These are phyloP conservation scores for Malus hybrid DNA, from an alignment of 331 rosid genomes.

Conservation along the genomic window DNA sequence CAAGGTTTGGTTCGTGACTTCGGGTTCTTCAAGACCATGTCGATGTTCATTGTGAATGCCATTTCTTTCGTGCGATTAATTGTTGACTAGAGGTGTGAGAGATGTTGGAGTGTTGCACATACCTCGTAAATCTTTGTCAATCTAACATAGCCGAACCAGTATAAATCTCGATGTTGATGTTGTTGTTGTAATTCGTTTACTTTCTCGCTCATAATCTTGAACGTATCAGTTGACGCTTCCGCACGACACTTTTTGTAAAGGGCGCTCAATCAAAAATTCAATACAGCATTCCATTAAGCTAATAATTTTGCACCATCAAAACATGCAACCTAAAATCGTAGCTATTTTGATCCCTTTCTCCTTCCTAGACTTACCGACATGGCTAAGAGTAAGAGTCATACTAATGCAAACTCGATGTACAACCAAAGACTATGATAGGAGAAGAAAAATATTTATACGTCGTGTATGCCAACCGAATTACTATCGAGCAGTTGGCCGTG, in stretches of 20 bases:
- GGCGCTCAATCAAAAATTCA: neutral
- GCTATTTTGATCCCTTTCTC: neutral
- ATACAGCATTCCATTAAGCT: neutral
- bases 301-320: neutral
- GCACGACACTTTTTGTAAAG: neutral
- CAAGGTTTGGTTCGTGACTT: too few species aligned
- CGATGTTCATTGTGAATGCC: too few species aligned
- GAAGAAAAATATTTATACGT: neutral
- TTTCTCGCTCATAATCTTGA: too few species aligned
- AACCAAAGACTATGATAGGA: neutral
- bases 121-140: too few species aligned
- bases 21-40: too few species aligned
- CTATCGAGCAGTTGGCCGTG: conserved; percentile 46
- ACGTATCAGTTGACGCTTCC: too few species aligned
- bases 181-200: too few species aligned
- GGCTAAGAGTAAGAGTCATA: neutral
- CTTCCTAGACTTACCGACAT: neutral
- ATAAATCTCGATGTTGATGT: too few species aligned
- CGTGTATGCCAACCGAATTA: neutral
- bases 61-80: too few species aligned
- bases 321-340: neutral
- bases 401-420: neutral
- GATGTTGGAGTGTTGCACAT: too few species aligned
- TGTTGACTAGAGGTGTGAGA: too few species aligned
- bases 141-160: too few species aligned